Percentiles rank a stretch among this genome's conserved stretches.
phyloP scores from a whole-genome alignment of 2,329 filamentous ascomycete species.

The Talaromyces sp. region DNA sequence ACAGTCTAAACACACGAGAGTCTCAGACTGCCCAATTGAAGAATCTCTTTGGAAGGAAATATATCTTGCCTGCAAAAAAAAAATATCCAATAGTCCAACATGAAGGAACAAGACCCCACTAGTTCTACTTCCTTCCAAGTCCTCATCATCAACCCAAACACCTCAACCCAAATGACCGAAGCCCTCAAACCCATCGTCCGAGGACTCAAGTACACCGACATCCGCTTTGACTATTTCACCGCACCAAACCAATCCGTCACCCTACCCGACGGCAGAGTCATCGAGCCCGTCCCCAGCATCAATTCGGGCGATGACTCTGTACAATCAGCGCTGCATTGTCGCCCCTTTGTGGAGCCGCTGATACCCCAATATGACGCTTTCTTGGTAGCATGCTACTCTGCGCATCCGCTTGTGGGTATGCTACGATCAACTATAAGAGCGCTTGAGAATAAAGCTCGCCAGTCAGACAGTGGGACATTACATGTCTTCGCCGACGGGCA shows the following conservation, averaged over 20 bases:
- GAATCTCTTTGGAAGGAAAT: neutral
- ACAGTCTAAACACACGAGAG: neutral
- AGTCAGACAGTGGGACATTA: neutral
- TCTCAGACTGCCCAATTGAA: neutral
- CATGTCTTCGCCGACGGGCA: constrained; percentile 2
- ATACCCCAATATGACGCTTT: constrained; percentile 63
- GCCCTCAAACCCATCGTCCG: constrained; percentile 42
- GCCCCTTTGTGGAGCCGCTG: constrained; percentile 52
- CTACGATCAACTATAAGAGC: constrained; percentile 51
- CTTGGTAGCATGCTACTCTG: constrained; percentile 83
- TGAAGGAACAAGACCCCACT: constrained; percentile 9
- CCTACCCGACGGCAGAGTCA: constrained; percentile 31
- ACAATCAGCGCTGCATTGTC: constrained; percentile 62
- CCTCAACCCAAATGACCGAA: constrained; percentile 46
- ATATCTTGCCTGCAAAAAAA: neutral
- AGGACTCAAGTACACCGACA: constrained; percentile 36
- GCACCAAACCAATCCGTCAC: constrained; percentile 34
- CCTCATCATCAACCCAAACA: constrained; percentile 49
- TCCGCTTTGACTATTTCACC: constrained; percentile 43
- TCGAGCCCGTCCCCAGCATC: constrained; percentile 68
- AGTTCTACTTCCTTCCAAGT: constrained; percentile 29
- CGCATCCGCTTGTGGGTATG: constrained; percentile 70
- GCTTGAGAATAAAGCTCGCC: constrained; percentile 19
- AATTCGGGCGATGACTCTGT: constrained; percentile 69
- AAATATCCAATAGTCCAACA: neutral